phyloP scores from a whole-genome alignment of 352 stramenopile genomes.

The Aphanomyces invadans region DNA sequence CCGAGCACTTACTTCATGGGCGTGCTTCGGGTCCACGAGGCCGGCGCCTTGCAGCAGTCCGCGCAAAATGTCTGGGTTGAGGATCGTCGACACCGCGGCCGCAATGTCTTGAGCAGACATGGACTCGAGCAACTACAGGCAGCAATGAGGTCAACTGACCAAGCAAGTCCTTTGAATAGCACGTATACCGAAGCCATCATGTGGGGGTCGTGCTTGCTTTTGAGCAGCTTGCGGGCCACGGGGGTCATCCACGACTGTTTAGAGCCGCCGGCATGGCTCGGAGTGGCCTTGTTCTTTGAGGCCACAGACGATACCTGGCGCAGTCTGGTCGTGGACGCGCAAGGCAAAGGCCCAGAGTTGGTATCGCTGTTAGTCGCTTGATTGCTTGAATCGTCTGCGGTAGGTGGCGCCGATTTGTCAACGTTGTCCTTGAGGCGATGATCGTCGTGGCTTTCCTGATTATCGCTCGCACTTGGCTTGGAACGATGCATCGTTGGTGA shows the following conservation, averaged over 20 bases:
- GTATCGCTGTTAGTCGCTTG: not conserved
- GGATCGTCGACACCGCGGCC: not conserved
- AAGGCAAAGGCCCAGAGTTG: not conserved
- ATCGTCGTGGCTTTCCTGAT: not conserved
- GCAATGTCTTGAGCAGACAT: not conserved
- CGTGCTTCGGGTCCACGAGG: not conserved
- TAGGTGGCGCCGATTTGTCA: not conserved
- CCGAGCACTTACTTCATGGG: not conserved
- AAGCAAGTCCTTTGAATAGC: not conserved
- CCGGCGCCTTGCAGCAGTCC: not conserved
- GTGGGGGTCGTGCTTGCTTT: not conserved
- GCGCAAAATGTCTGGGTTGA: not conserved
- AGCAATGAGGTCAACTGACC: not conserved
- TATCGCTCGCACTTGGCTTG: not conserved
- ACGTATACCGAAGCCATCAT: not conserved
- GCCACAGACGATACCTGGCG: not conserved
- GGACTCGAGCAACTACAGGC: not conserved
- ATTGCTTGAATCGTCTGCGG: not conserved
- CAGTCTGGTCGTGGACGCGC: too few species aligned
- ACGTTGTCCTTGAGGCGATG: too few species aligned
- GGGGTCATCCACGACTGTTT: not conserved
- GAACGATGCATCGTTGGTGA: not conserved
- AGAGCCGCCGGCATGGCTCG: not conserved
- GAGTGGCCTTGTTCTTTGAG: not conserved
- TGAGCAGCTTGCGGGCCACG: conserved; percentile 2